Base-by-base conservation (phyloP, 2,329 filamentous ascomycete genomes). In the Knoxdaviesia capensis region DNA sequence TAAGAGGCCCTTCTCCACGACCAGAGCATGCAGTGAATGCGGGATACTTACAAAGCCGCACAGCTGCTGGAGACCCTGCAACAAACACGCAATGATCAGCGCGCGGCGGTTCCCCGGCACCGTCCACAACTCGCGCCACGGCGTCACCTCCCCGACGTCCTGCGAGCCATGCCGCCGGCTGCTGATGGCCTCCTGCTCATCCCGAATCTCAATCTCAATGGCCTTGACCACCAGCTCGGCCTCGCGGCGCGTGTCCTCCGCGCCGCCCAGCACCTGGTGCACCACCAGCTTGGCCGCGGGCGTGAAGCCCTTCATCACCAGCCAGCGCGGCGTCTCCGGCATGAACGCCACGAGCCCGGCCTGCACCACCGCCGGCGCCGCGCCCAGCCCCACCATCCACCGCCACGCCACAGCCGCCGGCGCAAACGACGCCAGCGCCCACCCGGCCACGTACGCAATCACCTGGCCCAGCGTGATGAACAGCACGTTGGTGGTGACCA, bases 401-500 rank as follows among this genome's bases (percentile, higher is more conserved):
- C 85, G 68, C 87, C 88, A 96, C 1, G 80, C 84, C 8, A 68
- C 70, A 34, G 52, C 54, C 28, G 55, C 50, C 44, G 61, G 56
- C 0, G 64, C 70, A 44, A 64, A 63, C 43, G 70, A 66, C 5
- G 74, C 69, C 39, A 93, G 78, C 0, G 67, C 57, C 80, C 82
- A 94, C 1, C 88, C 88, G 6, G 86, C 61, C 2, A 92, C 55
- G 57, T 94, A 94, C 2, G 88, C 87, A 20, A 92, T 71, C 2
- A 94, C 82, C 59, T 94, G 87, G 0, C 88, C 88, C 7, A 82
- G 65, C 0, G 87, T 94, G 44, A 94, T 79, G 50, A 92, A 86
- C 28, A 94, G 62, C 30, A 80, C 75, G 45, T 84, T 78, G 43
- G 90, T 71, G 1, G 85, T 92, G 4, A 94, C 80, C 36, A 96